Conservation (phyloP, 1,284 basidiomycete species). For the Ceratobasidium sp. region DNA sequence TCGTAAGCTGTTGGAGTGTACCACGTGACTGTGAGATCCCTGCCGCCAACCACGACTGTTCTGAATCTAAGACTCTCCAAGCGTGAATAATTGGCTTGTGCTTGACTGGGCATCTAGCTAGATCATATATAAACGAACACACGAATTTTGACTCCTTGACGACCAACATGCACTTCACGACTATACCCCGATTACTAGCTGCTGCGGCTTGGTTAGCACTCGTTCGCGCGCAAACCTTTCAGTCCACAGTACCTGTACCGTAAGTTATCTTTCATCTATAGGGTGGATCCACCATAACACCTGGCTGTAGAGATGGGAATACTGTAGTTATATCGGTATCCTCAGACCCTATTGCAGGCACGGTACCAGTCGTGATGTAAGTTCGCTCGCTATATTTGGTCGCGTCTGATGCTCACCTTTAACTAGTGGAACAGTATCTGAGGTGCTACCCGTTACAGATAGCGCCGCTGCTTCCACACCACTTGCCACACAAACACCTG, state of each 20-base stretch:
- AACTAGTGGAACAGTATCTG: slow-evolving; percentile 42
- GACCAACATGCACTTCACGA: slow-evolving; percentile 5
- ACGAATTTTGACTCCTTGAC: slow-evolving; percentile 3
- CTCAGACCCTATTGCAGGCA: slow-evolving; percentile 57
- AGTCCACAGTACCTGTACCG: slow-evolving; percentile 17
- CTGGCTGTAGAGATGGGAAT: slow-evolving; percentile 1
- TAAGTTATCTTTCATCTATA: neutral
- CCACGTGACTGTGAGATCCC: slow-evolving; percentile 6
- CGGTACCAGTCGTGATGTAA: slow-evolving; percentile 62
- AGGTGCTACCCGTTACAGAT: neutral
- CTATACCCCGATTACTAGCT: neutral
- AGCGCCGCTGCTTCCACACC: too few relatives aligned
- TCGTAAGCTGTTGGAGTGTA: neutral
- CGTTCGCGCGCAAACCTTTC: neutral
- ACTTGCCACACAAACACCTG: slow-evolving; percentile 50
- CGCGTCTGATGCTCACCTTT: slow-evolving; percentile 50
- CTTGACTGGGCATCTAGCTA: too few relatives aligned
- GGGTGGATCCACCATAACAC: neutral
- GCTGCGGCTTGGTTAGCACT: neutral
- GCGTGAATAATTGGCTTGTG: neutral
- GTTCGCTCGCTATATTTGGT: slow-evolving; percentile 47
- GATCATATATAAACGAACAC: too few relatives aligned
- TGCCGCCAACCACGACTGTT: slow-evolving; percentile 5
- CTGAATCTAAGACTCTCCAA: neutral
- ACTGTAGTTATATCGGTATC: slow-evolving; percentile 52